Conservation (phyloP, 139 green algal genomes). For the Spirogloea muscicola region DNA sequence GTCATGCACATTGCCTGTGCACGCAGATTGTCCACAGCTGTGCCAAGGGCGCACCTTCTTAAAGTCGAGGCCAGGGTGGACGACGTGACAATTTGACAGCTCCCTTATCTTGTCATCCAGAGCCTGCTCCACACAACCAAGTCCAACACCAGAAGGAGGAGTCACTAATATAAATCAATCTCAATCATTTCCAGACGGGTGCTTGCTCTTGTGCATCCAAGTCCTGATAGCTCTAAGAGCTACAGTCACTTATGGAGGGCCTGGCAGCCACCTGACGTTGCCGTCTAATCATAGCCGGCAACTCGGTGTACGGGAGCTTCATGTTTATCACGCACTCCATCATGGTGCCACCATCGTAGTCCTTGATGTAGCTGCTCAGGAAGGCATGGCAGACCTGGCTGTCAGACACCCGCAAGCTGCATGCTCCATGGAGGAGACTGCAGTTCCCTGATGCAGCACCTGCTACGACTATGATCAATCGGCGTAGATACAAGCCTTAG, state of each 20-base stretch:
- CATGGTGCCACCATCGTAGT: constrained; percentile 97
- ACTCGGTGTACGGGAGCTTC: constrained; percentile 67
- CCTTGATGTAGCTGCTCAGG: constrained; percentile 87
- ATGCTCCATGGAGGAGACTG: too few species aligned
- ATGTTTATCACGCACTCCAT: constrained; percentile 90
- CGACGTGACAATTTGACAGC: constrained; percentile 74
- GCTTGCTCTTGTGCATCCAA: too few species aligned
- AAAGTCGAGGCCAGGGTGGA: constrained; percentile 34
- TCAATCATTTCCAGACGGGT: too few species aligned
- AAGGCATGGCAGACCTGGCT: too few species aligned
- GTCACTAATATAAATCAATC: too few species aligned
- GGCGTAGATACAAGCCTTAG: too few species aligned
- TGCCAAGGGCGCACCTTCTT: constrained; percentile 10
- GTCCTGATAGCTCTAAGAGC: too few species aligned
- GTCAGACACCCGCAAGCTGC: too few species aligned
- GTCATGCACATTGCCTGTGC: background rate
- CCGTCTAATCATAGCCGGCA: constrained; percentile 50
- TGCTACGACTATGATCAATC: too few species aligned
- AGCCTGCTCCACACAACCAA: constrained; percentile 21
- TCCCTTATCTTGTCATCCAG: constrained; percentile 64
- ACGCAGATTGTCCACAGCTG: background rate
- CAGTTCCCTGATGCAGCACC: too few species aligned
- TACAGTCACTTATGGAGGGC: too few species aligned
- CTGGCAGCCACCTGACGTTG: constrained; percentile 57
- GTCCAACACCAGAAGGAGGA: too few species aligned